Conservation (phyloP, 1,284 basidiomycete species). For the Apiotrichum sp. region DNA sequence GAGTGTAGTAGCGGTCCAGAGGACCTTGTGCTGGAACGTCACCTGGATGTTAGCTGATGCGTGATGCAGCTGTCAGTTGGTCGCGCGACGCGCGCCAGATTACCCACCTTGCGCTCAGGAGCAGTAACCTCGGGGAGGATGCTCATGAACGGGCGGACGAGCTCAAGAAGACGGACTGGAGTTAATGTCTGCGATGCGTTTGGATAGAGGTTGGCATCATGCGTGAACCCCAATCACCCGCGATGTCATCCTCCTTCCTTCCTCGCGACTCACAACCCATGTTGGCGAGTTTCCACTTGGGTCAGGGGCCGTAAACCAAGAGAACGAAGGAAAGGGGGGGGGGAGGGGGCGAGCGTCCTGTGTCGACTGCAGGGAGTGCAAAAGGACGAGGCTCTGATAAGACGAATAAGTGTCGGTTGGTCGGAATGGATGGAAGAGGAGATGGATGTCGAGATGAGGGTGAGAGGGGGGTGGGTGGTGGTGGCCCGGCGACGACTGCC, state of each 20-base stretch:
- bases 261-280: slow-evolving; percentile 35
- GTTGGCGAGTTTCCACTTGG: slow-evolving; percentile 21
- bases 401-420: background rate
- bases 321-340: background rate
- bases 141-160: slow-evolving; percentile 89
- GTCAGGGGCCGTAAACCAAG: slow-evolving; percentile 15
- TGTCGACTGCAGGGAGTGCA: background rate
- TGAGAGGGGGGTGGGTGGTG: too few species aligned
- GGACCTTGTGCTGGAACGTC: slow-evolving; percentile 89
- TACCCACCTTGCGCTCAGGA: slow-evolving; percentile 79
- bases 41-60: slow-evolving; percentile 53
- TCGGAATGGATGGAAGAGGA: slow-evolving; percentile 1
- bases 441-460: background rate
- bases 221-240: background rate
- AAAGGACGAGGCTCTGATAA: background rate
- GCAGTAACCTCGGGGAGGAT: slow-evolving; percentile 92
- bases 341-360: background rate
- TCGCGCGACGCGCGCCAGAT: too few species aligned
- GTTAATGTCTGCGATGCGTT: too few species aligned
- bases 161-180: slow-evolving; percentile 85
- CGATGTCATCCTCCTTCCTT: too few species aligned
- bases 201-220: slow-evolving; percentile 4
- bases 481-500: too few species aligned
- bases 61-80: too few species aligned
- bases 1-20: slow-evolving; percentile 96